Evolutionary conservation across 2,329 filamentous ascomycete species (phyloP).

Genomic region (Colletotrichum incanum): DNA sequence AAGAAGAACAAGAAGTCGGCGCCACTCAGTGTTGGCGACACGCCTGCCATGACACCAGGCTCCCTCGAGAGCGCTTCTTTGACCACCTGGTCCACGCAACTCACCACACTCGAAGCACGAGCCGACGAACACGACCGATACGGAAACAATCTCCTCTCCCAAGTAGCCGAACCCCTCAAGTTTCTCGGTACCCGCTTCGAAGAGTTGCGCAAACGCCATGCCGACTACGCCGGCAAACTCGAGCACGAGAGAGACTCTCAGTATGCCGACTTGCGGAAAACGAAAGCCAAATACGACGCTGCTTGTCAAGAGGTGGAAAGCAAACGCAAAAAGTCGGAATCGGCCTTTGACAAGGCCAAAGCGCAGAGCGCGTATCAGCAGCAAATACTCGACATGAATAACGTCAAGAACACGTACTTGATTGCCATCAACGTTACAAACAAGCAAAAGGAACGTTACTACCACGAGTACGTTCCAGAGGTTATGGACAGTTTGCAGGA

Average conservation of each 20-base stretch:
- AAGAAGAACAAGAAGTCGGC: slow-evolving; percentile 94
- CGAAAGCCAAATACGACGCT: slow-evolving; percentile 92
- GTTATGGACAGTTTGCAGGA: slow-evolving; percentile 94
- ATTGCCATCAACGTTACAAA: slow-evolving; percentile 98
- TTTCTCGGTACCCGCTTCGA: slow-evolving; percentile 83
- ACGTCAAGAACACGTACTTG: slow-evolving; percentile 97
- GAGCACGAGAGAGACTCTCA: slow-evolving; percentile 90
- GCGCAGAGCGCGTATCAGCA: slow-evolving; percentile 93
- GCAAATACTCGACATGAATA: slow-evolving; percentile 95
- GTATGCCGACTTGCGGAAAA: slow-evolving; percentile 89
- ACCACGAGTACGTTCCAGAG: slow-evolving; percentile 96
- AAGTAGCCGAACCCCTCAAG: slow-evolving; percentile 91
- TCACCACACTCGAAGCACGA: slow-evolving; percentile 89
- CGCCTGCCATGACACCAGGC: slow-evolving; percentile 91
- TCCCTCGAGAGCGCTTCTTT: slow-evolving; percentile 96
- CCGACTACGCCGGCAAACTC: slow-evolving; percentile 89
- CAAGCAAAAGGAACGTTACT: slow-evolving; percentile 97
- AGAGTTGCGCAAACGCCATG: slow-evolving; percentile 91
- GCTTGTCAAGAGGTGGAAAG: slow-evolving; percentile 96
- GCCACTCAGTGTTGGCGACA: slow-evolving; percentile 92
- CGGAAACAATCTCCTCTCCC: slow-evolving; percentile 81
- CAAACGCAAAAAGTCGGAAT: slow-evolving; percentile 94
- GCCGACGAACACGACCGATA: slow-evolving; percentile 92
- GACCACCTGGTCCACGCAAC: slow-evolving; percentile 96
- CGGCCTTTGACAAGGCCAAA: slow-evolving; percentile 94